Base-by-base conservation (phyloP, 768 basidiomycete species). In the Xerocomus potaroensis region DNA sequence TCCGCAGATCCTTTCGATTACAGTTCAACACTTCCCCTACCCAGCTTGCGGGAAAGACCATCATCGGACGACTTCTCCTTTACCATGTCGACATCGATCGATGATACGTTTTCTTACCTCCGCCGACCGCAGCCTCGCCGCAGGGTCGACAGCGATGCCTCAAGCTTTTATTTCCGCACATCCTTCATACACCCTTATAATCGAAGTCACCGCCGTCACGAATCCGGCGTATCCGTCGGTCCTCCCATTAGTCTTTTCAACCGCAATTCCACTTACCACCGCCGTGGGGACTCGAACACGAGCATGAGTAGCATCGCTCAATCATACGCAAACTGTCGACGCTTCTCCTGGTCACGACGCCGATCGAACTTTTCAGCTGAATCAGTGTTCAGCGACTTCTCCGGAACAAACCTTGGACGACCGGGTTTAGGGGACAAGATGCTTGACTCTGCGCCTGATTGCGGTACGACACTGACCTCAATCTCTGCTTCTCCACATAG, bases 381-480 rank as follows among this genome's bases (percentile, higher is more conserved):
- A 51, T 90, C 87, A 0, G 62, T 79, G 26, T 64, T 74, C 58
- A 89, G 84, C 54, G 81, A 85, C 37, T 77, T 76, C 51, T 81
- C 84, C 9, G 72, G 66, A 3, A 64, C 71, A 53, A 69, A 75
- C n/a, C 63, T 85, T 1, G 80, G 75, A 2, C 76, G 88, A 9
- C 89, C 89, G 2, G 86, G 82, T 3, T 61, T 91, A 4, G 88
- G 89, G 1, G 89, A 91, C 64, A 91, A 90, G 75, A 91, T 91
- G 89, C 86, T 91, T 51, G 81, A 85, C 30, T 80, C 73, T 26
- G 75, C 67, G 11, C 62, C 55, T 7, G 79, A 78, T 29, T 74
- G 71, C 38, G 76, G 73, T 2, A 72, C 76, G 49, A 77, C 83
- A 0, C 70, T 89, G 22, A 60, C 72, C 0, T 69, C 84, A 0